Evolutionary conservation across 148 eudicot genomes (phyloP), one percentile per base, ranked within the genome.

Genomic region (Diospyros kaki): DNA sequence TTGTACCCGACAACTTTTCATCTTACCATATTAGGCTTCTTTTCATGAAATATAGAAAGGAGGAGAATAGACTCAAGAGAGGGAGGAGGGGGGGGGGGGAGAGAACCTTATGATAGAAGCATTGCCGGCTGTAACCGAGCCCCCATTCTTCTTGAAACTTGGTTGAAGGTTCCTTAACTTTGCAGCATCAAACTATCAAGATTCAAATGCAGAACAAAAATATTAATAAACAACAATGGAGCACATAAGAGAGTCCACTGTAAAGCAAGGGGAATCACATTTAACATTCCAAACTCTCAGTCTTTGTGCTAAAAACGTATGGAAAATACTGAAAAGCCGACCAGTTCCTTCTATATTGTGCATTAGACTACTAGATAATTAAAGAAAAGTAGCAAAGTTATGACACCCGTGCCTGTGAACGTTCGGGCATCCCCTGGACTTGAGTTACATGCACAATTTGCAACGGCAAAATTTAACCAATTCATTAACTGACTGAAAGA

Each of bases 71-170:
- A 39, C 55, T 18, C 28, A 28, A 28, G 28, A 28, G 28, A 28
- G 28, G 28, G 28, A 28, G 28, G 28, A 0, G 0, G 28, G 28
- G 28, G 28, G 28, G 28, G 28, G 28, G 28, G 28, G 28, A 80
- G 58, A 72, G n/a, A 48, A 94, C 98, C 98, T 94, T 80, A 94
- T 90, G 59, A 73, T 89, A 54, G 99, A 92, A 86, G 99, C 90
- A 84, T 95, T 95, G 78, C 97, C 97, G 9, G 99, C 99, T 42
- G 99, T 95, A 62, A 95, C 97, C 72, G 99, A 77, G 71, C 99
- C 99, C 41, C 84, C 88, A 64, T 83, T 78, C 79, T 83, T 79
- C 86, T 89, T 90, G 87, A 95, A 95, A 82, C 93, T 95, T 40
- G 97, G 96, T 77, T 87, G 82, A 76, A 94, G 97, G 78, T 94